Evolutionary conservation across 2,329 filamentous ascomycete species (phyloP).

Genomic region (Calonectria pseudoreteaudii): DNA sequence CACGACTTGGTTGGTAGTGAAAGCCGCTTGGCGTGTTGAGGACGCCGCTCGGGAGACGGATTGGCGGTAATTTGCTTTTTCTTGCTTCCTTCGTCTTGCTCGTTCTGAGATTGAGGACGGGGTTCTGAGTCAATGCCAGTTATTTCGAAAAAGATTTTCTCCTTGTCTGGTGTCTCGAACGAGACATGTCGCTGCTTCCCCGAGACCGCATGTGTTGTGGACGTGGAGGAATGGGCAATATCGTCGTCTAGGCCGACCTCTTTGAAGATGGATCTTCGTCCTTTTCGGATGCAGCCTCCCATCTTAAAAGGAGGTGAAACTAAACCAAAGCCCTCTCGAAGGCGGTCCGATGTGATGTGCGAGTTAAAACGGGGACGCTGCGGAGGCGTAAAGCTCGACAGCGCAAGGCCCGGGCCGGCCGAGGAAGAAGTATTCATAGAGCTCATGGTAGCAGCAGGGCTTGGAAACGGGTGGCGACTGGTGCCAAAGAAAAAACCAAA

Average conservation of each 20-base stretch:
- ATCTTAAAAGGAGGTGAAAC: slow-evolving; percentile 54
- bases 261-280: slow-evolving; percentile 64
- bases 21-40: slow-evolving; percentile 26
- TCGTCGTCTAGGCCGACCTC: slow-evolving; percentile 61
- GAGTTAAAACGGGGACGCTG: slow-evolving; percentile 63
- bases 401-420: slow-evolving; percentile 27
- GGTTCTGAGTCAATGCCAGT: slow-evolving; percentile 33
- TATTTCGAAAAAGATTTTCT: slow-evolving; percentile 47
- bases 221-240: slow-evolving; percentile 36
- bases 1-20: slow-evolving; percentile 49
- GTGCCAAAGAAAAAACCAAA: neutral
- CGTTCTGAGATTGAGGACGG: slow-evolving; percentile 4
- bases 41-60: neutral
- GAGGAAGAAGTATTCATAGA: slow-evolving; percentile 36
- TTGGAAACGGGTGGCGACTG: slow-evolving; percentile 12
- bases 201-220: slow-evolving; percentile 23
- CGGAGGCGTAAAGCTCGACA: slow-evolving; percentile 30
- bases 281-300: slow-evolving; percentile 60
- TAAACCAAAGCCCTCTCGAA: slow-evolving; percentile 60
- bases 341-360: slow-evolving; percentile 61
- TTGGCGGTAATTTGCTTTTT: slow-evolving; percentile 10
- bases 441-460: slow-evolving; percentile 33
- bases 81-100: slow-evolving; percentile 10
- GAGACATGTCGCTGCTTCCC: slow-evolving; percentile 28
- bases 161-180: slow-evolving; percentile 39